Conservation (phyloP, 1,284 basidiomycete genomes). For the Trichosporon faecale region DNA sequence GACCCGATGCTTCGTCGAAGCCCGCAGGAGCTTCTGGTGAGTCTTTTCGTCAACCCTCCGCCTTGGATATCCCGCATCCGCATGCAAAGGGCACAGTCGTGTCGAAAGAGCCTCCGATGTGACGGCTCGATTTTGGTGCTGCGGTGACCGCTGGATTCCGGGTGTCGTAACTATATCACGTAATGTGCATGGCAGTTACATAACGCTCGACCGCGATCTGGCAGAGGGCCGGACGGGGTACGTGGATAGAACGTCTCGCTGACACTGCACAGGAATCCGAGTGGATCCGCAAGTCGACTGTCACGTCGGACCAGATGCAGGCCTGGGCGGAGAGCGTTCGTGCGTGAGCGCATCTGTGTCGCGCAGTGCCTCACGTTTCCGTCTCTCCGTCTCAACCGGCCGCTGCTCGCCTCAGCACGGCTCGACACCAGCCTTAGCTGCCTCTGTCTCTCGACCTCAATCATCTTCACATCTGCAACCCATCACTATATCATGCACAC, state of each 20-base stretch:
- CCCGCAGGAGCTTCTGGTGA: conserved; percentile 72
- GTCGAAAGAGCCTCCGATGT: not conserved
- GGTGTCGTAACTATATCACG: not conserved
- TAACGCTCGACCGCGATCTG: not conserved
- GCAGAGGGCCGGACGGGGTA: not conserved
- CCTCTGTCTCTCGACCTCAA: not conserved
- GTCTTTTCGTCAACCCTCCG: conserved; percentile 16
- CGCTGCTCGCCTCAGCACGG: not conserved
- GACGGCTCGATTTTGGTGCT: not conserved
- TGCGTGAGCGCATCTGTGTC: not conserved
- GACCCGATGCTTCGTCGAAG: conserved; percentile 71
- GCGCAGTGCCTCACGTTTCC: not conserved
- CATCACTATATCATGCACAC: not conserved
- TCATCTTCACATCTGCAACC: not conserved
- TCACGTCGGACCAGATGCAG: conserved; percentile 37
- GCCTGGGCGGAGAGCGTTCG: conserved; percentile 34
- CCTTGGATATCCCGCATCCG: not conserved
- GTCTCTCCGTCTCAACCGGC: not conserved
- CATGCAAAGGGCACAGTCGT: not conserved
- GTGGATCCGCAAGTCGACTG: conserved; percentile 40
- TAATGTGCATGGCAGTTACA: conserved; percentile 1
- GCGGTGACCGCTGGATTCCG: not conserved
- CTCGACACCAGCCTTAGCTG: not conserved
- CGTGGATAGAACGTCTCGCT: not conserved
- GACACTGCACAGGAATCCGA: conserved; percentile 31